Percentiles rank a stretch among this genome's conserved stretches.
phyloP scores from a whole-genome alignment of 2,329 filamentous ascomycete species.

The Sporothrix mexicana region DNA sequence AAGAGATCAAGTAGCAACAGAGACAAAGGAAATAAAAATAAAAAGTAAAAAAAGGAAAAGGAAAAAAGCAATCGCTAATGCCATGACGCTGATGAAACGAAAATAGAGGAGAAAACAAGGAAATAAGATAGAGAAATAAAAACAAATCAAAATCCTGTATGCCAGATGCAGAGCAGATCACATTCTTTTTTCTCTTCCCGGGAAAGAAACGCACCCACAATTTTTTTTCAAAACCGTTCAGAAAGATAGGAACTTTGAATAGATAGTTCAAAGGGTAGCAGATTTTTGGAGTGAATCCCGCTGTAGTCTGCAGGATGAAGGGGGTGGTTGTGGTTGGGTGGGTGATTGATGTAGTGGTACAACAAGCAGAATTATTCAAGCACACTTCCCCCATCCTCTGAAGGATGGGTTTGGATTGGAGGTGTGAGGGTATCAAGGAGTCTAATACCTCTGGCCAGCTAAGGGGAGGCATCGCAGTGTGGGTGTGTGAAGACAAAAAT shows the following conservation, averaged over 20 bases:
- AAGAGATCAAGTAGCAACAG: neutral
- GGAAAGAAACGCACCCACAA: slow-evolving; percentile 46
- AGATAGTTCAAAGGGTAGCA: slow-evolving; percentile 25
- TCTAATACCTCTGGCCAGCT: slow-evolving; percentile 33
- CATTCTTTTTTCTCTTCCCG: slow-evolving; percentile 45
- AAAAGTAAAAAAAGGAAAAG: slow-evolving; percentile 43
- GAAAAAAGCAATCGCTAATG: slow-evolving; percentile 54
- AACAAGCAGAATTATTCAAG: slow-evolving; percentile 36
- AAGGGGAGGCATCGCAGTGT: slow-evolving; percentile 31
- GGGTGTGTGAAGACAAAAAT: slow-evolving; percentile 15
- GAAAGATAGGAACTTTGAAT: slow-evolving; percentile 25
- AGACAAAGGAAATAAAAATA: slow-evolving; percentile 38
- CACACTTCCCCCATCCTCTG: slow-evolving; percentile 34
- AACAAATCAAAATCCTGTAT: slow-evolving; percentile 45
- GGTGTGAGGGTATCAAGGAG: slow-evolving; percentile 37
- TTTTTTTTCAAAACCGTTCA: slow-evolving; percentile 32
- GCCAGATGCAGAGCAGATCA: slow-evolving; percentile 54
- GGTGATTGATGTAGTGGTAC: slow-evolving; percentile 31
- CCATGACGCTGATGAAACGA: slow-evolving; percentile 51
- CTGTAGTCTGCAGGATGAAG: slow-evolving; percentile 33
- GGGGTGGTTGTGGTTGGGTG: neutral
- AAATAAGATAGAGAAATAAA: slow-evolving; percentile 47
- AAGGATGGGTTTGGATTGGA: slow-evolving; percentile 26
- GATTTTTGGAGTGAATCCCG: slow-evolving; percentile 14
- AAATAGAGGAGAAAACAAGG: slow-evolving; percentile 39